Base-by-base conservation (phyloP, 225 moss, liverwort and hornwort genomes). In the Takakia lepidozioides region DNA sequence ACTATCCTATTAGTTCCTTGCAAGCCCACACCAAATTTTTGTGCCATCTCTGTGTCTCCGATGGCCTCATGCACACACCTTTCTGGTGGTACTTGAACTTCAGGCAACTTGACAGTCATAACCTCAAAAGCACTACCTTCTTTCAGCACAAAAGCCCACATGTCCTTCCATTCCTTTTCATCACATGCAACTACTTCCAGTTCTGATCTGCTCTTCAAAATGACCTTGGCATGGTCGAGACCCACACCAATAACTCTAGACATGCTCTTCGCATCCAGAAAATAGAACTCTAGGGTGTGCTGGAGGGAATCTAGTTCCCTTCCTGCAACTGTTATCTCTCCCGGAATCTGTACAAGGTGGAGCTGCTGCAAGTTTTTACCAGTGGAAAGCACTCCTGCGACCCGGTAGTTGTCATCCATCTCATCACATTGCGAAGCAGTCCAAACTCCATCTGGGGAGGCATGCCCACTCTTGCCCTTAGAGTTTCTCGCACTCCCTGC, bases 1-100 rank as follows among this genome's bases (percentile, higher is more conserved):
- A 27, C 29, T 28, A 8, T 50, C 10, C 16, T 40, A 1, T 32
- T 32, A 16, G 40, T 18, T 3, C 27, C 6, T n/a, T 41, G 4
- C 16, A 54, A 23, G 27, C 40, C 54, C 39, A 54, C 54, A 27
- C 54, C 54, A 54, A 54, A 54, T 27, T 7, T 54, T 26, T 27
- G 18, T 10, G 27, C 19, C 25, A 42, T 40, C 9, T 40, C 7
- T 1, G 11, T 32, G 0, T 32, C 32, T 7, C 11, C 32, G 11
- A 32, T 32, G 7, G 23, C 25, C 10, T 54, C 5, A n/a, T n/a
- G n/a, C n/a, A n/a, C n/a, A n/a, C n/a, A n/a, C n/a, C n/a, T n/a
- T n/a, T n/a, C n/a, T n/a, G n/a, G n/a, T n/a, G n/a, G n/a, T n/a
- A n/a, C n/a, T 17, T 1, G 54, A 10, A 1, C 25, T 25, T 54